These are phyloP conservation scores for Astrothelium subdiscretum DNA, from an alignment of 495 filamentous ascomycete genomes.

Conservation along the genomic window DNA sequence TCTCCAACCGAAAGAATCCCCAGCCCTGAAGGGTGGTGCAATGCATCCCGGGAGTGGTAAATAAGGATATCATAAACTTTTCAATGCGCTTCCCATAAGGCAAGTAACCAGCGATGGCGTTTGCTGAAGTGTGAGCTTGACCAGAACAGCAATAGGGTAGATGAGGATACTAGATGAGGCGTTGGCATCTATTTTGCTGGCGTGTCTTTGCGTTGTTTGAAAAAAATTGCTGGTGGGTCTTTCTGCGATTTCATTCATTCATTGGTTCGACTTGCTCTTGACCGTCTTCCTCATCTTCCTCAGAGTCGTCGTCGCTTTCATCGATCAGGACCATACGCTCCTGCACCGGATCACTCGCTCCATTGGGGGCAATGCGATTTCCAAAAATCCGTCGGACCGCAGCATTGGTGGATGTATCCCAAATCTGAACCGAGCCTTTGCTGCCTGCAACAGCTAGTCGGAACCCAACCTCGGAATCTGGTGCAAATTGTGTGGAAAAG, in stretches of 20 bases:
- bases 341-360: slow-evolving; percentile 44
- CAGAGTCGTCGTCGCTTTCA: slow-evolving; percentile 48
- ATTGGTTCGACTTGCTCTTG: slow-evolving; percentile 37
- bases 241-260: not conserved
- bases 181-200: too few relatives aligned
- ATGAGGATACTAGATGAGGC: not conserved
- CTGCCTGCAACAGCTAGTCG: slow-evolving; percentile 86
- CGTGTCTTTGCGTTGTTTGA: too few relatives aligned
- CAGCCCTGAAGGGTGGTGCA: too few relatives aligned
- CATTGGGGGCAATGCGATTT: slow-evolving; percentile 44
- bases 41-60: too few relatives aligned
- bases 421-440: slow-evolving; percentile 86
- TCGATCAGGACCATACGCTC: slow-evolving; percentile 67
- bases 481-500: slow-evolving; percentile 80
- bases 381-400: slow-evolving; percentile 84
- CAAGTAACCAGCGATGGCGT: not conserved
- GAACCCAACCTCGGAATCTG: slow-evolving; percentile 81
- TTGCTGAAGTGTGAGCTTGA: not conserved
- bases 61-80: not conserved
- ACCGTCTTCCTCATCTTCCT: slow-evolving; percentile 42
- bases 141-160: not conserved
- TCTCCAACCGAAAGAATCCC: too few relatives aligned
- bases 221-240: too few relatives aligned
- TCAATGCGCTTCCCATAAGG: not conserved
- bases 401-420: slow-evolving; percentile 92